Evolutionary conservation across 306 rosid species (phyloP).

Genomic region (Casuarina equisetifolia): DNA sequence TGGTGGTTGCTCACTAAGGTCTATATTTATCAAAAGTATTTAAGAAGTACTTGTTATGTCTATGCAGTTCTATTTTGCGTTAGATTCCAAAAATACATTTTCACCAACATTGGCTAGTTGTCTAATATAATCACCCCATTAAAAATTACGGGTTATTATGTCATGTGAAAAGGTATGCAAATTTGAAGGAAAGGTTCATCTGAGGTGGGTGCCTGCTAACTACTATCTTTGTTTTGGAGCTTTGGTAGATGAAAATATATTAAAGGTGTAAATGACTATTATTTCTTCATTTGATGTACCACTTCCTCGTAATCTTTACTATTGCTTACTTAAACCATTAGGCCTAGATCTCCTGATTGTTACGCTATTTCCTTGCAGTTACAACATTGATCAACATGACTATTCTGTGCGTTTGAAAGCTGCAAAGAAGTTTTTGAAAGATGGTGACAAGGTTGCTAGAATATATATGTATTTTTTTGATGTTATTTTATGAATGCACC

Average conservation of each 20-base stretch:
- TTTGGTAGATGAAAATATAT: conserved; percentile 12
- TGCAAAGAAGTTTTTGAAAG: conserved; percentile 85
- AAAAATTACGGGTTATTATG: conserved; percentile 4
- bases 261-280: not conserved
- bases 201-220: not conserved
- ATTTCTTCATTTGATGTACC: not conserved
- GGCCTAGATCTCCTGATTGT: too few relatives aligned
- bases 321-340: not conserved
- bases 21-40: not conserved
- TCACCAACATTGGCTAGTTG: conserved; percentile 3
- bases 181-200: conserved; percentile 2
- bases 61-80: conserved; percentile 2
- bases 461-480: not conserved
- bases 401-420: conserved; percentile 96
- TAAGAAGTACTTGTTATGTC: not conserved
- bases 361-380: conserved; percentile 50
- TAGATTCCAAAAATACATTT: not conserved
- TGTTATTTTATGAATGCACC: conserved; percentile 3
- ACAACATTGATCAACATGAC: conserved; percentile 95
- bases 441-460: conserved; percentile 85
- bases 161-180: conserved; percentile 5
- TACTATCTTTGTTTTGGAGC: not conserved
- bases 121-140: not conserved
- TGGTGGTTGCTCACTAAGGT: conserved; percentile 3
- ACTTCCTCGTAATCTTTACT: not conserved